Base-by-base conservation (phyloP, 768 basidiomycete genomes). In the Kwoniella botswanensis region DNA sequence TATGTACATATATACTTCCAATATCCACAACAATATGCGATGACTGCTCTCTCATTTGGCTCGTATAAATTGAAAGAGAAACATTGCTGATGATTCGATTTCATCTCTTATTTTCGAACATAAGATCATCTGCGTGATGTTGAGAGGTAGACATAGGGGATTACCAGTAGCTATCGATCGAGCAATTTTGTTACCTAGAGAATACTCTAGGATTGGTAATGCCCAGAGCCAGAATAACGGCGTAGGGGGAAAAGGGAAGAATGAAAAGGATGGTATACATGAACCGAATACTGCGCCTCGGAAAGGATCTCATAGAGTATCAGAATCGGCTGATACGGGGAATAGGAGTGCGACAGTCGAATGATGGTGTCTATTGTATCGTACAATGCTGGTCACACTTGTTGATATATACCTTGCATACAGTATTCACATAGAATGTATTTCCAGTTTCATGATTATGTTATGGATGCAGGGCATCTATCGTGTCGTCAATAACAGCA, bases 151-250 rank as follows among this genome's bases (percentile, higher is more conserved):
- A 46, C 80, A 81, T 71, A 59, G 80, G 35, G 80, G 80, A 22
- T 56, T 81, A 18, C 80, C 80, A 9, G 74, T 78, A 12, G 80
- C 80, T 17, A 81, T 81, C 29, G 80, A 81, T 64, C 73, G 79
- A 26, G 76, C 79, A 4, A 76, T 80, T 24, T 55, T 80, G 17
- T 65, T 80, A 21, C 79, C 79, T 2, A 73, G 65, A 10, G 79
- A 77, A 56, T 77, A 75, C 46, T 66, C 75, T 5, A 22, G 77
- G 55, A 71, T 78, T 4, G 71, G 65, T 63, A 71, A 71, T 15
- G 22, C 56, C 24, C n/a, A 22, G 15, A 24, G 43, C 15, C 53
- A 29, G 29, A 35, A 7, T 35, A 35, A 7, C 3, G 7, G 7
- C 4, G 7, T 15, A 6, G 35, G 17, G 18, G 70, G 58, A 26